Percentiles rank a stretch among this genome's conserved stretches.
Conservation (phyloP, 75 land plant species). For the Adiantum capillusveneris region DNA sequence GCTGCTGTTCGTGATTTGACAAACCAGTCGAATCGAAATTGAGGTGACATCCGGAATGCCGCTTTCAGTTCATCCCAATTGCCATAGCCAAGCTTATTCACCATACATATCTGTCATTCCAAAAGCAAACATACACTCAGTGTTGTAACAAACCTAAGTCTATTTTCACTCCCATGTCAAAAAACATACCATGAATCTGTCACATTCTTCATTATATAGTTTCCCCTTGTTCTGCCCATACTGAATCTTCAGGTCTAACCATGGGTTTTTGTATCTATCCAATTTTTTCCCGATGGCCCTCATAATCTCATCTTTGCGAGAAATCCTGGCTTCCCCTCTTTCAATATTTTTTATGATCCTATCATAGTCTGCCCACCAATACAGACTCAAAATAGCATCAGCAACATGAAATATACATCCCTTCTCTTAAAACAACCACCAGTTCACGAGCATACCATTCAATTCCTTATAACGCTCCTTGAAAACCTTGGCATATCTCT, state of each 20-base stretch:
- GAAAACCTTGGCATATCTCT: conserved; percentile 83
- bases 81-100: conserved; percentile 95
- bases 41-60: conserved; percentile 84
- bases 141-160: not conserved
- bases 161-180: not conserved
- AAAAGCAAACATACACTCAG: not conserved
- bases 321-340: conserved; percentile 91
- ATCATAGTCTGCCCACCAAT: conserved; percentile 64
- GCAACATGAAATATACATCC: no score
- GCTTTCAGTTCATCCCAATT: conserved; percentile 99
- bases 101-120: conserved; percentile 73
- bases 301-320: conserved; percentile 98
- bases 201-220: conserved; percentile 98
- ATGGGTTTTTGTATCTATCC: conserved; percentile 94
- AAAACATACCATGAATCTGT: conserved; percentile 75
- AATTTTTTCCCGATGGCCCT: conserved; percentile 94
- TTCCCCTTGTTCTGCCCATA: conserved; percentile 99
- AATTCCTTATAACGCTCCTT: conserved; percentile 87
- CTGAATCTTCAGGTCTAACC: conserved; percentile 91
- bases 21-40: conserved; percentile 98
- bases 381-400: no score
- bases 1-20: conserved; percentile 92
- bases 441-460: conserved; percentile 69
- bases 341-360: conserved; percentile 92
- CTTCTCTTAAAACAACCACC: no score